Conservation (phyloP, 2,329 filamentous ascomycete species). For the Aureobasidium musti region DNA sequence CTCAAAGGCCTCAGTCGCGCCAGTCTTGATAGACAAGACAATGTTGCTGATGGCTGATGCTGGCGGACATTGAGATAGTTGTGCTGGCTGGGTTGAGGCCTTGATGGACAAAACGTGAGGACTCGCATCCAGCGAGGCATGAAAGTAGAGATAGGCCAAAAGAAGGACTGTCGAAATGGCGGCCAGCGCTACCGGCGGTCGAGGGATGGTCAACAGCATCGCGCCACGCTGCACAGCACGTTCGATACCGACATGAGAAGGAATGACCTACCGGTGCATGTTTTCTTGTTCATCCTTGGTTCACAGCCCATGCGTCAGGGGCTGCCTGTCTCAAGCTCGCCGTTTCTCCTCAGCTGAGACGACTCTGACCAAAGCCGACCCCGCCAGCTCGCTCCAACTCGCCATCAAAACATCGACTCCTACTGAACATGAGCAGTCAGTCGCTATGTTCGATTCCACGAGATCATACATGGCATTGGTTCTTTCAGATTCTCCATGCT, state of each 20-base stretch:
- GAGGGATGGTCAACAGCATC: conserved; percentile 13
- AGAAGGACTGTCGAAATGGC: neutral
- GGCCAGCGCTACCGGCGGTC: neutral
- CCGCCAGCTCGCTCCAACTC: neutral
- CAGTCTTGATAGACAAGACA: conserved; percentile 60
- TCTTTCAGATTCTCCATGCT: neutral
- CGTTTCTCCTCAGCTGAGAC: conserved; percentile 14
- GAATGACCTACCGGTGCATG: neutral
- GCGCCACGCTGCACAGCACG: neutral
- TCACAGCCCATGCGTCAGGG: neutral
- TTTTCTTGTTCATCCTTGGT: neutral
- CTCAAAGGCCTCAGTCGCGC: conserved; percentile 58
- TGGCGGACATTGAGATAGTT: conserved; percentile 19
- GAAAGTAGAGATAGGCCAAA: conserved; percentile 10
- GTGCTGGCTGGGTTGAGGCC: neutral
- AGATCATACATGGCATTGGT: neutral
- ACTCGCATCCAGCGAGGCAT: neutral
- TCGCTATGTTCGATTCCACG: too few relatives aligned
- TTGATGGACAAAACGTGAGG: neutral
- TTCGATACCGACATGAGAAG: neutral
- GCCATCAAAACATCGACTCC: neutral
- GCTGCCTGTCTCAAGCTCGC: conserved; percentile 15
- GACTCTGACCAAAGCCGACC: neutral
- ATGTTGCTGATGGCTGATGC: conserved; percentile 49
- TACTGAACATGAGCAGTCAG: neutral